Base-by-base conservation (phyloP, 1,139 yeast species). In the Wickerhamomyces sp. region DNA sequence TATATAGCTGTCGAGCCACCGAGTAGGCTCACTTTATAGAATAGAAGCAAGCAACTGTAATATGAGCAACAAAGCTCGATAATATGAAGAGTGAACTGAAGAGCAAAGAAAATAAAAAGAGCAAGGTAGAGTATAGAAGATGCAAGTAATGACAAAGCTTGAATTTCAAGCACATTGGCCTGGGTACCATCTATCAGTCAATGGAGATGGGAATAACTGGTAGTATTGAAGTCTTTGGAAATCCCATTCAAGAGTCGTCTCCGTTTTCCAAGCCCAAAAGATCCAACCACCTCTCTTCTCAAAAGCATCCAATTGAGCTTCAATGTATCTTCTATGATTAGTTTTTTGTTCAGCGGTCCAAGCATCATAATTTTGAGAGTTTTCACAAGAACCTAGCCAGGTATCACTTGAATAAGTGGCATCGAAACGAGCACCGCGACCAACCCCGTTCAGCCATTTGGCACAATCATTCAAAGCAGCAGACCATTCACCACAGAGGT, bases 391-490 rank as follows among this genome's bases (percentile, higher is more conserved):
- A 16, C 89, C 95, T 40, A 78, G 64, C 51, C 65, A 68, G 20
- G 67, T 61, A 21, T 74, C 61, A 40, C 60, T 57, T 40, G 65
- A 73, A 41, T 39, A 42, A 32, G 81, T 66, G 18, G 87, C 94
- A 34, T 85, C 88, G 62, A 72, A 88, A 52, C 97, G 76, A 18
- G 96, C 80, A 34, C 96, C 96, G 37, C 78, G 68, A 31, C 87
- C 86, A 27, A 86, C 94, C 50, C 97, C 97, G 52, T 91, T 91
- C 42, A 91, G 66, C 95, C 95, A 85, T 41, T 70, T 70, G 16
- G 94, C 78, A 67, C 98, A 91, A 62, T 91, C 97, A 11, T 96
- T 87, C 47, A 89, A 68, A 2, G 97, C 96, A 15, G 93, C 96
- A 21, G 93, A 72, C 83, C 91, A 91, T 66, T 91, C 98, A 41